These are phyloP conservation scores for Camellia sinensis DNA, from an alignment of 148 eudicot genomes.

Conservation along the genomic window DNA sequence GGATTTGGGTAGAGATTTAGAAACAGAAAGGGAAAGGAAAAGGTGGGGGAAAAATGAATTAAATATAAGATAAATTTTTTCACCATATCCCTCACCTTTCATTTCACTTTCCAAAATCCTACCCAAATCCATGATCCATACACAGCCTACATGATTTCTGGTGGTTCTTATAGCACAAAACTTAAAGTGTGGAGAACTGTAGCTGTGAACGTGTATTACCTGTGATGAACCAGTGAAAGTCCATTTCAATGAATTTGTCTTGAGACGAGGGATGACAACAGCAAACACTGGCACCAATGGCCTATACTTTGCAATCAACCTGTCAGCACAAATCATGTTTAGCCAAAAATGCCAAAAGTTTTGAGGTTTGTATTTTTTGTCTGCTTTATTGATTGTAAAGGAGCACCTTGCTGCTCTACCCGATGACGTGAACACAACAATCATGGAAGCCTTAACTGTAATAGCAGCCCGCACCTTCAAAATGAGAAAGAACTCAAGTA, in stretches of 20 bases:
- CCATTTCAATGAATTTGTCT: constrained; percentile 50
- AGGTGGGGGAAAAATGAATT: too few relatives aligned
- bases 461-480: constrained; percentile 50
- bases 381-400: not conserved
- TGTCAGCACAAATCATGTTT: constrained; percentile 13
- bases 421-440: constrained; percentile 54
- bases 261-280: constrained; percentile 49
- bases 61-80: too few relatives aligned
- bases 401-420: constrained; percentile 60
- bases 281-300: constrained; percentile 58
- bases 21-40: too few relatives aligned
- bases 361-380: not conserved
- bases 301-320: constrained; percentile 62
- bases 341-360: not conserved
- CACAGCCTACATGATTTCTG: not conserved
- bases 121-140: too few relatives aligned
- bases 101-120: too few relatives aligned
- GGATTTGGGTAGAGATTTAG: too few relatives aligned
- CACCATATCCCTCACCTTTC: too few relatives aligned
- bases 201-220: constrained; percentile 22
- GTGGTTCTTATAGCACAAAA: not conserved
- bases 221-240: constrained; percentile 49
- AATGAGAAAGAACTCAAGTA: not conserved
- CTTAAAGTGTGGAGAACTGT: not conserved
- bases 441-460: constrained; percentile 54